Evolutionary conservation across 116 monocot genomes (phyloP).

Genomic region (Cymodocea nodosa): DNA sequence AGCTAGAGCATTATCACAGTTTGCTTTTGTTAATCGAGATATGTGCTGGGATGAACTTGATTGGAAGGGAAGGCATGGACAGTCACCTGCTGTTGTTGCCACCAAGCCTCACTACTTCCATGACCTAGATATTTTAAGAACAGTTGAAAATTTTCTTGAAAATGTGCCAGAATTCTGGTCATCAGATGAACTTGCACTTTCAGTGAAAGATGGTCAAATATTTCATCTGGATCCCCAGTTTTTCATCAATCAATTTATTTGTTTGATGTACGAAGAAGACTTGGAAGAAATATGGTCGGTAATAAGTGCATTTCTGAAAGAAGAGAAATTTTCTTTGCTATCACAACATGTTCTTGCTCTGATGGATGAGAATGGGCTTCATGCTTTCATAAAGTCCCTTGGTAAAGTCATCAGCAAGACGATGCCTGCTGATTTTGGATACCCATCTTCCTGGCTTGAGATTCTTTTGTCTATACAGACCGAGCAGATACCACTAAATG

Average conservation of each 20-base stretch:
- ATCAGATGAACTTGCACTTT: constrained; percentile 81
- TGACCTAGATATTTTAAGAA: constrained; percentile 67
- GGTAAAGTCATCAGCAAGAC: constrained; percentile 15
- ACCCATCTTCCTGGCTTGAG: constrained; percentile 67
- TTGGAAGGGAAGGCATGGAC: constrained; percentile 95
- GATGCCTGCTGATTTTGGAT: constrained; percentile 30
- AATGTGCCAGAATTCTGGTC: constrained; percentile 91
- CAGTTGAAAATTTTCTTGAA: constrained; percentile 92
- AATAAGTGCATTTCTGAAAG: constrained; percentile 50
- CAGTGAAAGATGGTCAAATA: constrained; percentile 83
- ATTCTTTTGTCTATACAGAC: constrained; percentile 29
- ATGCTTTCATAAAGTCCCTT: constrained; percentile 44
- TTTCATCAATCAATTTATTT: constrained; percentile 62
- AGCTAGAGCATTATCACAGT: constrained; percentile 67
- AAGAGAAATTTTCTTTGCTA: constrained; percentile 56
- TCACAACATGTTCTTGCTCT: constrained; percentile 46
- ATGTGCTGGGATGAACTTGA: constrained; percentile 96
- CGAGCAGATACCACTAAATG: constrained; percentile 35
- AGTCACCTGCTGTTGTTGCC: constrained; percentile 93
- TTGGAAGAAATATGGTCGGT: constrained; percentile 46
- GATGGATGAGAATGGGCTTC: constrained; percentile 51
- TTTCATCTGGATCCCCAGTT: constrained; percentile 55
- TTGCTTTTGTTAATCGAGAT: constrained; percentile 84
- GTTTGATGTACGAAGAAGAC: constrained; percentile 73
- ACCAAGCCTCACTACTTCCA: constrained; percentile 96